phyloP scores from a whole-genome alignment of 2,329 filamentous ascomycete genomes.

The Arthroderma uncinatum region DNA sequence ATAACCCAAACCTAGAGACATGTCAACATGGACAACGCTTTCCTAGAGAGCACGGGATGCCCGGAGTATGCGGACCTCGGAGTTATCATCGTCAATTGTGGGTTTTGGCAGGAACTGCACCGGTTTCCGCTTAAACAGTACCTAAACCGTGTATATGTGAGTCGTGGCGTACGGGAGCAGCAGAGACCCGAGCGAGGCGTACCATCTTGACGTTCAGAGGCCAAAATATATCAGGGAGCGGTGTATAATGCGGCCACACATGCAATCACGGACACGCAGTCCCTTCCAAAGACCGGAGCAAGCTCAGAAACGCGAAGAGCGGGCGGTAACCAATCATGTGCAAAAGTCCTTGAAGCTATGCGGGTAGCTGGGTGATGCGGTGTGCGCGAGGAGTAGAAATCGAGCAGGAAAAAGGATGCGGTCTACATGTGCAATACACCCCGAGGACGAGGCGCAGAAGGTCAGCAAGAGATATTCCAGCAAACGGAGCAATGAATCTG shows the following conservation, averaged over 20 bases:
- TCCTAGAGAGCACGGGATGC: background rate
- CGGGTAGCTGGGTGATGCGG: conserved; percentile 12
- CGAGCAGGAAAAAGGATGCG: background rate
- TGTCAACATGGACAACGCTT: conserved; percentile 13
- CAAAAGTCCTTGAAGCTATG: background rate
- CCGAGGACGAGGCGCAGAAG: background rate
- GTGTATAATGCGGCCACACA: background rate
- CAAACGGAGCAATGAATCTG: background rate
- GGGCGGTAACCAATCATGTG: conserved; percentile 3
- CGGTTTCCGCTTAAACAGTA: conserved; percentile 91
- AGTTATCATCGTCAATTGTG: conserved; percentile 64
- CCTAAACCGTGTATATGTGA: conserved; percentile 44
- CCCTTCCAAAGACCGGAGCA: conserved; percentile 3
- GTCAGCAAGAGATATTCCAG: background rate
- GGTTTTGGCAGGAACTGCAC: conserved; percentile 68
- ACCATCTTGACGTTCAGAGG: background rate
- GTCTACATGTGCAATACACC: background rate
- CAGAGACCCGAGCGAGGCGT: background rate
- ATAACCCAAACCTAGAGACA: conserved; percentile 74
- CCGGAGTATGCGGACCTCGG: conserved; percentile 52
- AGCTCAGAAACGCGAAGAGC: conserved; percentile 2
- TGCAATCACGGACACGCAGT: background rate
- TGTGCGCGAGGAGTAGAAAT: conserved; percentile 5
- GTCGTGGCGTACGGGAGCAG: background rate
- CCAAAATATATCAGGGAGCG: background rate